Evolutionary conservation across 1,284 basidiomycete genomes (phyloP), one percentile per base, ranked within the genome.

Genomic region (Leucoagaricus sp.): DNA sequence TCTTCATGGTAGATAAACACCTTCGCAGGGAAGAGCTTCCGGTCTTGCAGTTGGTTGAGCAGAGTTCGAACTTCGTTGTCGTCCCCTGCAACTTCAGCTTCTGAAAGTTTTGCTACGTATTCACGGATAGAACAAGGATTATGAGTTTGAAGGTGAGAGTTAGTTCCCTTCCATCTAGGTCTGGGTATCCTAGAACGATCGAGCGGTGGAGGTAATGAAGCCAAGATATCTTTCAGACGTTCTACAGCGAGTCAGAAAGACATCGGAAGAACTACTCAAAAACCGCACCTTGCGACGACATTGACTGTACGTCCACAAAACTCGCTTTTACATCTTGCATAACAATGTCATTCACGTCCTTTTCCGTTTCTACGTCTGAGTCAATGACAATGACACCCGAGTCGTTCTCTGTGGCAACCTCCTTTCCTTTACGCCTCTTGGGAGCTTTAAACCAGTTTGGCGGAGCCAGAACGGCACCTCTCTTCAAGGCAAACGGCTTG

Each of bases 1-100:
- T 94, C 90, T 59, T 87, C 86, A 21, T 77, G 70, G 69, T 93
- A 94, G 58, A 90, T 85, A 45, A 95, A 73, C 2, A 86, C 80
- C 69, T 93, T 94, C 29, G 83, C 81, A 0, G 86, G 86, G 31
- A 91, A 71, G n/a, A 75, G 61, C 9, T 68, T 69, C 10, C 88
- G 84, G 59, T 90, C 77, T 52, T 75, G 73, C 13, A 95, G 77
- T 53, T 81, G 69, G 6, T 71, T 65, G 29, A 86, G 75, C 6
- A 89, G 71, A 5, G 70, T 68, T 26, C 86, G 83, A 21, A 91
- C 87, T 51, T 78, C 71, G 8, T 77, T 70, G 26, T 82, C 81
- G 61, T 93, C 88, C 3, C 86, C 90, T 23, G 82, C 75, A 8
- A 93, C 75, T 69, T 91, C 89, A 4, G 89, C 89, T 62, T 94